A percentile compares a stretch with the other conserved stretches of the same genome.
These are phyloP conservation scores for Mrakia blollopis DNA, from an alignment of 768 basidiomycete genomes.

Conservation along the genomic window DNA sequence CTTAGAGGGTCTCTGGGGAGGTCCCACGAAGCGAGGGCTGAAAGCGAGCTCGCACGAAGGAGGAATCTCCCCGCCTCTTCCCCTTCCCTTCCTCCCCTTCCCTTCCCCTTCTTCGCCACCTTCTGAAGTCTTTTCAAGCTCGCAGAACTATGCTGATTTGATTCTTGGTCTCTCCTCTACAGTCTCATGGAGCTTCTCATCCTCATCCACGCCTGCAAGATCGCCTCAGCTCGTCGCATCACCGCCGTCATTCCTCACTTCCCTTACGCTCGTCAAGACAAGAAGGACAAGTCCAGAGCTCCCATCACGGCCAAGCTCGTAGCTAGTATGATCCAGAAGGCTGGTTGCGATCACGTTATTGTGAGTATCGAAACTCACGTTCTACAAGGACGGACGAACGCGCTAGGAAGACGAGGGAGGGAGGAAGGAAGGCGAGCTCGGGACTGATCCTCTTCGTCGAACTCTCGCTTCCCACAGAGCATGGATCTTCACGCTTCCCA, in stretches of 20 bases:
- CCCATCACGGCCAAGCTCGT: slow-evolving; percentile 98
- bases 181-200: slow-evolving; percentile 98
- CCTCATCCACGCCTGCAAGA: slow-evolving; percentile 96
- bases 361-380: slow-evolving; percentile 37
- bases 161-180: slow-evolving; percentile 51
- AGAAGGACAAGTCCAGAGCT: slow-evolving; percentile 92
- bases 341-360: slow-evolving; percentile 97
- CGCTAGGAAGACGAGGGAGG: not conserved
- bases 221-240: slow-evolving; percentile 87
- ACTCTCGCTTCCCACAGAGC: slow-evolving; percentile 49
- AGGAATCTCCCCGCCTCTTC: slow-evolving; percentile 9
- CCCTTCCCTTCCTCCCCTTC: not conserved
- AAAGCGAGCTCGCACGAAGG: slow-evolving; percentile 21
- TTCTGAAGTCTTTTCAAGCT: too few relatives aligned
- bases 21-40: not conserved
- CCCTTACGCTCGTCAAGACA: slow-evolving; percentile 69
- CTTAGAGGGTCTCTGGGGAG: not conserved
- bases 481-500: slow-evolving; percentile 97
- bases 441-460: not conserved
- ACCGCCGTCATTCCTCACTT: slow-evolving; percentile 98
- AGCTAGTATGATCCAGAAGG: slow-evolving; percentile 94
- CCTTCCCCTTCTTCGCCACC: slow-evolving; percentile 13
- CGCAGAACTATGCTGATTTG: slow-evolving; percentile 29
- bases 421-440: not conserved
- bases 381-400: too few relatives aligned